Base-by-base conservation (phyloP, 75 land plant genomes). In the Selaginella tamariscina region DNA sequence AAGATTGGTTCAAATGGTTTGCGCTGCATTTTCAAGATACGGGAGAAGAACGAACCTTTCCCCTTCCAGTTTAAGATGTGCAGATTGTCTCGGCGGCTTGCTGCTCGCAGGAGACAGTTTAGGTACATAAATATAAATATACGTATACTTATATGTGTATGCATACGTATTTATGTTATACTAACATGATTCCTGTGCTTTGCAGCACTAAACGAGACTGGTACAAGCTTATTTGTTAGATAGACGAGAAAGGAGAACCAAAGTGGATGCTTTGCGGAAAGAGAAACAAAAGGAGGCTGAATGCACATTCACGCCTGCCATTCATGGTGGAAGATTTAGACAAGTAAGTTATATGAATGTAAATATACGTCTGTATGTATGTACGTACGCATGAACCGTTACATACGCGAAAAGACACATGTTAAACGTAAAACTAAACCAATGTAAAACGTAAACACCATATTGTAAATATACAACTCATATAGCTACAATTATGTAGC, bases 211-310 rank as follows among this genome's bases (percentile, higher is more conserved):
- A 65, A 13, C 68, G 31, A n/a, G 69, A 76, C 24, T 76, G 78
- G 78, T 76, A 76, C 62, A 76, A 76, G 64, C 59, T 76, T 31
- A 71, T 76, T 71, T 72, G 56, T 15, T 32, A 20, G 78, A 76
- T 68, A 71, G 72, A 67, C 73, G 57, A 32, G 70, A 55, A 29
- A 32, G 68, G 73, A 67, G 57, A 32, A 54, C 66, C 29, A 71
- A 55, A 66, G 73, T 76, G 30, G 78, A 76, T 24, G 33, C 54
- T 27, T 55, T 76, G 26, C 60, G 78, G 49, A 71, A 76, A 49
- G 78, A 76, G 63, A 39, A 39, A 15, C 64, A 66, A 65, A 73
- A 76, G 64, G 55, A 71, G 73, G 73, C 73, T 20, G 78, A 76
- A 33, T 76, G 78, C 65, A 76, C 78, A 65, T 76, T 76, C 54